Conservation (phyloP, 805 yeast genomes). For the Starmera caribaea region DNA sequence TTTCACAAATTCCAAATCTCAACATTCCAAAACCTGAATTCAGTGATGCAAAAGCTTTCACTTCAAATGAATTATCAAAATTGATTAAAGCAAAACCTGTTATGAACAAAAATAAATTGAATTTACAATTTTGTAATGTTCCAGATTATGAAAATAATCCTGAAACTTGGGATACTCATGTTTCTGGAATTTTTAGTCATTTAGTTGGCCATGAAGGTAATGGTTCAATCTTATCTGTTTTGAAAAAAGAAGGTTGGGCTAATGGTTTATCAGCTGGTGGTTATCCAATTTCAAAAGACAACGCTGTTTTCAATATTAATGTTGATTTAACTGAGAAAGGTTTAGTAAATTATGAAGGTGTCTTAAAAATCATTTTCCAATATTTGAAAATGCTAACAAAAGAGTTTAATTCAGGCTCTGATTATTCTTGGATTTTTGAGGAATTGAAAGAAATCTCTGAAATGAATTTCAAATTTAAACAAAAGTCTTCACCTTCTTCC, state of each 20-base stretch:
- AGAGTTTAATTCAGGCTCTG: conserved; percentile 42
- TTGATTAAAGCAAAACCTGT: conserved; percentile 69
- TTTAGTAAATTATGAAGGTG: conserved; percentile 47
- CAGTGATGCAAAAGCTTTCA: conserved; percentile 33
- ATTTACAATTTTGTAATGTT: conserved; percentile 50
- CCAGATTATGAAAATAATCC: conserved; percentile 52
- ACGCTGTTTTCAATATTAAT: conserved; percentile 56
- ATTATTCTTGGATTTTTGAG: conserved; percentile 56
- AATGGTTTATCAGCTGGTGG: conserved; percentile 69
- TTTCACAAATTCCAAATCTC: conserved; percentile 49
- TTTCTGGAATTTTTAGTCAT: conserved; percentile 67
- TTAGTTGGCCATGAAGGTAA: conserved; percentile 87
- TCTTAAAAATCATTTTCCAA: conserved; percentile 54
- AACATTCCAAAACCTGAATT: conserved; percentile 25
- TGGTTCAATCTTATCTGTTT: conserved; percentile 67
- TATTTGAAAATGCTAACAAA: conserved; percentile 54
- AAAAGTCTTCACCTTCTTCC: conserved; percentile 60
- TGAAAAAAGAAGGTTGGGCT: conserved; percentile 74
- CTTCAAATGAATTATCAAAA: conserved; percentile 38
- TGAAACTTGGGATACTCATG: conserved; percentile 55
- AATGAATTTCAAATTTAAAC: conserved; percentile 70
- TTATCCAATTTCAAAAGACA: conserved; percentile 54
- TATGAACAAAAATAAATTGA: conserved; percentile 64
- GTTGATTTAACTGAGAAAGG: conserved; percentile 75
- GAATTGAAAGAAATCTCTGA: conserved; percentile 64